Conservation (phyloP, 2,329 filamentous ascomycete genomes). For the Fusarium zealandicum region DNA sequence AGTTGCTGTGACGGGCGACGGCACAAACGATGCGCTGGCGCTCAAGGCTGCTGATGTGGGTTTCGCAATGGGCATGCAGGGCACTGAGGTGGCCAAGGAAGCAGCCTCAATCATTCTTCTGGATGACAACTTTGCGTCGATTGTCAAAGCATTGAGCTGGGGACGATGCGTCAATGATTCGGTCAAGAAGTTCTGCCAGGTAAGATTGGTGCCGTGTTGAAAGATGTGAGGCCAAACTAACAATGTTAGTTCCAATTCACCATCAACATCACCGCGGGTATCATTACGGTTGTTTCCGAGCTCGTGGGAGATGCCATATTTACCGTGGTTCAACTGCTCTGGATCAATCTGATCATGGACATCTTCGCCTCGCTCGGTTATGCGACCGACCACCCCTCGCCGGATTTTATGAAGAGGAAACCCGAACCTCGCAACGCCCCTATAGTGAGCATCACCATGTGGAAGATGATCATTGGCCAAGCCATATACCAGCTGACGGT, state of each 20-base stretch:
- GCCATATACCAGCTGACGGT: conserved; percentile 67
- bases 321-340: conserved; percentile 71
- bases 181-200: conserved; percentile 72
- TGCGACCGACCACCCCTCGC: conserved; percentile 68
- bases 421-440: conserved; percentile 70
- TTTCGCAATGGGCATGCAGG: conserved; percentile 72
- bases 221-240: conserved; percentile 6
- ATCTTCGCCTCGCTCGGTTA: conserved; percentile 71
- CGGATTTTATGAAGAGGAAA: conserved; percentile 62
- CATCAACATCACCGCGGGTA: conserved; percentile 72
- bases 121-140: conserved; percentile 71
- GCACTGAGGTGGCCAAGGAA: conserved; percentile 73
- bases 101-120: conserved; percentile 73
- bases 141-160: conserved; percentile 72
- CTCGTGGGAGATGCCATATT: conserved; percentile 66
- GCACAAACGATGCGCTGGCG: conserved; percentile 71
- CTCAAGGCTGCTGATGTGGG: conserved; percentile 71
- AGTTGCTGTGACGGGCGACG: conserved; percentile 71
- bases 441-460: conserved; percentile 71
- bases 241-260: conserved; percentile 66
- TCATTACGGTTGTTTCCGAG: conserved; percentile 70
- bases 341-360: conserved; percentile 76
- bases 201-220: conserved; percentile 27
- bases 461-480: conserved; percentile 71
- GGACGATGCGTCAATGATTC: conserved; percentile 74